A percentile compares a stretch with the other conserved stretches of the same genome.
phyloP scores from a whole-genome alignment of 140 eudicot species.

The Anethum foeniculum region DNA sequence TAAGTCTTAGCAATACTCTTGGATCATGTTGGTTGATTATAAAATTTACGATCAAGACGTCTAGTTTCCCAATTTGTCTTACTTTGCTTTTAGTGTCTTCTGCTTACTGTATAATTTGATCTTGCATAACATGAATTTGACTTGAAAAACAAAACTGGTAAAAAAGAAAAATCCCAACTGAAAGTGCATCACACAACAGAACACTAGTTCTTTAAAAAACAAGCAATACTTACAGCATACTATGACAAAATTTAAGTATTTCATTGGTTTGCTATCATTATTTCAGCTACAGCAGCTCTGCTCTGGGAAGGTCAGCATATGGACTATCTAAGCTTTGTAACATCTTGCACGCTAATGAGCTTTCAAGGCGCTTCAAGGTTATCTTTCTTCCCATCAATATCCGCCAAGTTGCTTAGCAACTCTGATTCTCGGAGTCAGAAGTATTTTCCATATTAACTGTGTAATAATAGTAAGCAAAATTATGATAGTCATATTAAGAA shows the following conservation, averaged over 20 bases:
- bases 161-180: no score
- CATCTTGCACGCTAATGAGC: constrained; percentile 65
- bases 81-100: neutral
- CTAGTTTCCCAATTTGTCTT: neutral
- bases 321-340: constrained; percentile 89
- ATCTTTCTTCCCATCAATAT: neutral
- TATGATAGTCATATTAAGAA: neutral
- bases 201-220: neutral
- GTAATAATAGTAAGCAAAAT: neutral
- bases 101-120: neutral
- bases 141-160: no score
- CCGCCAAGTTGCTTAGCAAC: neutral
- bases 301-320: constrained; percentile 69
- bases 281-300: constrained; percentile 43
- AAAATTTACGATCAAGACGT: neutral
- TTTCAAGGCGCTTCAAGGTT: constrained; percentile 61
- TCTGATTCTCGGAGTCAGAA: neutral
- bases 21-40: neutral
- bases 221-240: neutral
- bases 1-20: neutral
- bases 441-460: neutral
- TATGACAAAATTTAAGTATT: neutral
- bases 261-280: neutral
- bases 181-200: neutral
- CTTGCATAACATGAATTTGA: neutral